These are phyloP conservation scores for Microdochium trichocladiopsis DNA, from an alignment of 2,329 filamentous ascomycete genomes.

Conservation along the genomic window DNA sequence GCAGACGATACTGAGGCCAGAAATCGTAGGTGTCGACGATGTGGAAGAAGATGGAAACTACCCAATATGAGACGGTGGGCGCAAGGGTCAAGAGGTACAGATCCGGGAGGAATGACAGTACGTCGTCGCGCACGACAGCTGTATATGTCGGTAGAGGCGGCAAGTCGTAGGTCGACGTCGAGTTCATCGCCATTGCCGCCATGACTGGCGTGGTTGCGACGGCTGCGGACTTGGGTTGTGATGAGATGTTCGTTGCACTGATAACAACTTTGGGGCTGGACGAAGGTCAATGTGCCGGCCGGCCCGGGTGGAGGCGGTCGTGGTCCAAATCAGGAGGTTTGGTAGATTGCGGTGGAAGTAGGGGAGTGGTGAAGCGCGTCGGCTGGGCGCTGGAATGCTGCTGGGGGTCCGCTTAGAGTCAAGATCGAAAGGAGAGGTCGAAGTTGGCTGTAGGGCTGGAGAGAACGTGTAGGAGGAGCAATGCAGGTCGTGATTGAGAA, in stretches of 20 bases:
- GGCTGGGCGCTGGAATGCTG: background rate
- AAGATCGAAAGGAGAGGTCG: background rate
- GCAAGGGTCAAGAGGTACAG: constrained; percentile 68
- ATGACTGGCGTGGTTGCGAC: constrained; percentile 15
- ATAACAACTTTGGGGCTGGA: background rate
- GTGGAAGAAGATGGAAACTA: constrained; percentile 79
- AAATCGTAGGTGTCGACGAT: constrained; percentile 77
- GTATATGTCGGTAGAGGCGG: constrained; percentile 83
- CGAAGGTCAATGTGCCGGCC: background rate
- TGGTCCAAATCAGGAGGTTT: background rate
- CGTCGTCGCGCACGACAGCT: constrained; percentile 59
- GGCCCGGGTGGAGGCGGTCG: background rate
- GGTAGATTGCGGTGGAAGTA: background rate
- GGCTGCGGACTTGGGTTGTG: background rate
- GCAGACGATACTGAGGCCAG: constrained; percentile 85
- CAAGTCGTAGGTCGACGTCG: constrained; percentile 53
- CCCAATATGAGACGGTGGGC: constrained; percentile 84
- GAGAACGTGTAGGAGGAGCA: background rate
- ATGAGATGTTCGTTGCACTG: background rate
- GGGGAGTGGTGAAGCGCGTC: background rate
- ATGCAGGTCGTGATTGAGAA: background rate
- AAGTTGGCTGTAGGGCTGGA: background rate
- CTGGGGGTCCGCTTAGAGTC: background rate
- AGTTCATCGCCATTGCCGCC: constrained; percentile 31
- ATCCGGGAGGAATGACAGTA: constrained; percentile 76